Conservation (phyloP, 805 yeast genomes). For the Saturnispora diversa region DNA sequence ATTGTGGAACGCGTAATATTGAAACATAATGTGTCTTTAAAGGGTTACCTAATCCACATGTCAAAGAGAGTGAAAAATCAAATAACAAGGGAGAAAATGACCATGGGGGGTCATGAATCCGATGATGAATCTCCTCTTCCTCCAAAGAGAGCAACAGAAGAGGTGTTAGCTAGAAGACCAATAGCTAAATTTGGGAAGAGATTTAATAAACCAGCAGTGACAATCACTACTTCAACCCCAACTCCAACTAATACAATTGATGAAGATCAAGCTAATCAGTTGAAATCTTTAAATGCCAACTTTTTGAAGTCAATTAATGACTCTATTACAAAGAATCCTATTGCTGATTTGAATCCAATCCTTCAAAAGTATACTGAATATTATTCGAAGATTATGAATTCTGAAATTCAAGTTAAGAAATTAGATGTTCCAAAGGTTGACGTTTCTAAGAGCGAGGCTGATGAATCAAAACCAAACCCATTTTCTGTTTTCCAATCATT, state of each 20-base stretch:
- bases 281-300: conserved; percentile 58
- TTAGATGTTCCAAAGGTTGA: conserved; percentile 21
- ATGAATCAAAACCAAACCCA: conserved; percentile 14
- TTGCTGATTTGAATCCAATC: conserved; percentile 48
- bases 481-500: conserved; percentile 12
- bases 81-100: conserved; percentile 33
- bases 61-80: conserved; percentile 59
- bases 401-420: conserved; percentile 22
- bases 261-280: conserved; percentile 36
- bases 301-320: conserved; percentile 43
- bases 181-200: conserved; percentile 35
- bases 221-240: not conserved
- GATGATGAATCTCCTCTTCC: conserved; percentile 34
- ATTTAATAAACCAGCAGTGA: conserved; percentile 5
- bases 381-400: conserved; percentile 32
- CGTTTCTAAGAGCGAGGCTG: conserved; percentile 13
- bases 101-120: conserved; percentile 14
- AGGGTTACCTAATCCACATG: too few species aligned
- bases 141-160: conserved; percentile 46
- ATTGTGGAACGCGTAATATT: too few species aligned
- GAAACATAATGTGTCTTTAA: too few species aligned
- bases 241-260: not conserved
- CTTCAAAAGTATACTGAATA: conserved; percentile 54
- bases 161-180: conserved; percentile 59
- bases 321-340: conserved; percentile 36